A percentile compares a stretch with the other conserved stretches of the same genome.
phyloP scores from a whole-genome alignment of 495 filamentous ascomycete genomes.

The Penicillium pancosmium region DNA sequence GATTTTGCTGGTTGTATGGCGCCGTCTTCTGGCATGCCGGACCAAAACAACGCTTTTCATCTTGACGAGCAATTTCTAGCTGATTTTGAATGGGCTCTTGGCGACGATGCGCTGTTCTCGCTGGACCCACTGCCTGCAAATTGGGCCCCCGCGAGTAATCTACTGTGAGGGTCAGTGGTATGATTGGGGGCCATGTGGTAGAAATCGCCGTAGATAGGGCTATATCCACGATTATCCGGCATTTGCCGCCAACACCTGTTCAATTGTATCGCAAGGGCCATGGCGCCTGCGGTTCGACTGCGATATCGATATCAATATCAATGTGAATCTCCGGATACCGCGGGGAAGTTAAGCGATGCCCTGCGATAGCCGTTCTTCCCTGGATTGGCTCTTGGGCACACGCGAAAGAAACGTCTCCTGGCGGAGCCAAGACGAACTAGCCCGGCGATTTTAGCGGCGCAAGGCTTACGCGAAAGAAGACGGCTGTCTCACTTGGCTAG shows the following conservation, averaged over 20 bases:
- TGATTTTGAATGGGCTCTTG: slow-evolving; percentile 44
- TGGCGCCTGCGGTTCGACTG: background rate
- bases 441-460: background rate
- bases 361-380: background rate
- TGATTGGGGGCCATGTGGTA: background rate
- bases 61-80: slow-evolving; percentile 44
- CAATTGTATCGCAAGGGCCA: background rate
- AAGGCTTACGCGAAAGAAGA: background rate
- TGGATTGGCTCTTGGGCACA: background rate
- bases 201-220: background rate
- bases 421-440: background rate
- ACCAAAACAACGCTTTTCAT: slow-evolving; percentile 31
- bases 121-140: slow-evolving; percentile 23
- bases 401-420: too few relatives aligned
- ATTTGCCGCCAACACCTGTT: background rate
- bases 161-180: slow-evolving; percentile 10
- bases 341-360: background rate
- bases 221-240: slow-evolving; percentile 1
- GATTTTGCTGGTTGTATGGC: slow-evolving; percentile 13
- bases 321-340: background rate
- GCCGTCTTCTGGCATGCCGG: background rate
- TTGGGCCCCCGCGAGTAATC: slow-evolving; percentile 24
- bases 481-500: background rate
- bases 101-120: slow-evolving; percentile 34
- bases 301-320: background rate